A percentile compares a stretch with the other conserved stretches of the same genome.
phyloP scores from a whole-genome alignment of 1,139 yeast species.

The Nakaseomyces delphensis region DNA sequence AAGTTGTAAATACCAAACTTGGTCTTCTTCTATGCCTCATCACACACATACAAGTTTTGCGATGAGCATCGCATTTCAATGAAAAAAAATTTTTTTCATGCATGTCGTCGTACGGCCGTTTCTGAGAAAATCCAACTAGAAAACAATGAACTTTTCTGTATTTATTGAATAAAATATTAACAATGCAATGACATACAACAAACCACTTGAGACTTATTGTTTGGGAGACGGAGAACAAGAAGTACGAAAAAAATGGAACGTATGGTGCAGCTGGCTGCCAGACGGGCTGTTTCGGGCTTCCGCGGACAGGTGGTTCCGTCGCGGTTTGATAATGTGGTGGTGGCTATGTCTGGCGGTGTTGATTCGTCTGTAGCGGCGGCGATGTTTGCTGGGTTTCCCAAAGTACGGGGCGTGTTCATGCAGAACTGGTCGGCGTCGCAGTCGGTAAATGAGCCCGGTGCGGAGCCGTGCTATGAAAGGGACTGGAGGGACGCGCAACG shows the following conservation, averaged over 20 bases:
- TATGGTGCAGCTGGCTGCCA: neutral
- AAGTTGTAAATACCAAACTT: no score
- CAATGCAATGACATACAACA: no score
- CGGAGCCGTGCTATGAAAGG: conserved; percentile 58
- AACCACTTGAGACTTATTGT: neutral
- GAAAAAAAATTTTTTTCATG: no score
- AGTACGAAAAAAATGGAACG: no score
- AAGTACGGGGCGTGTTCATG: conserved; percentile 80
- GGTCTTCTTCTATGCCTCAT: no score
- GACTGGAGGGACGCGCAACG: conserved; percentile 81
- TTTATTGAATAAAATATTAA: no score
- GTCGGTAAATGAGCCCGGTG: conserved; percentile 20
- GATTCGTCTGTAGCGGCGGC: conserved; percentile 91
- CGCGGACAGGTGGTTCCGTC: conserved; percentile 40
- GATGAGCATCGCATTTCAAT: no score
- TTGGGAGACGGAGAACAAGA: no score
- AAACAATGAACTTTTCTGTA: no score
- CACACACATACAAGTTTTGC: no score
- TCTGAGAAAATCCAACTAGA: no score
- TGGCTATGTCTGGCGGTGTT: conserved; percentile 96
- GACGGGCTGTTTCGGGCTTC: conserved; percentile 16
- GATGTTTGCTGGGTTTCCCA: conserved; percentile 42
- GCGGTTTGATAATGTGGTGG: conserved; percentile 50
- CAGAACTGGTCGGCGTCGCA: conserved; percentile 72
- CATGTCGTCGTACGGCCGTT: no score